Percentiles rank a stretch among this genome's conserved stretches.
phyloP scores from a whole-genome alignment of 345 rosid genomes.

The Eucalyptus cloeziana region DNA sequence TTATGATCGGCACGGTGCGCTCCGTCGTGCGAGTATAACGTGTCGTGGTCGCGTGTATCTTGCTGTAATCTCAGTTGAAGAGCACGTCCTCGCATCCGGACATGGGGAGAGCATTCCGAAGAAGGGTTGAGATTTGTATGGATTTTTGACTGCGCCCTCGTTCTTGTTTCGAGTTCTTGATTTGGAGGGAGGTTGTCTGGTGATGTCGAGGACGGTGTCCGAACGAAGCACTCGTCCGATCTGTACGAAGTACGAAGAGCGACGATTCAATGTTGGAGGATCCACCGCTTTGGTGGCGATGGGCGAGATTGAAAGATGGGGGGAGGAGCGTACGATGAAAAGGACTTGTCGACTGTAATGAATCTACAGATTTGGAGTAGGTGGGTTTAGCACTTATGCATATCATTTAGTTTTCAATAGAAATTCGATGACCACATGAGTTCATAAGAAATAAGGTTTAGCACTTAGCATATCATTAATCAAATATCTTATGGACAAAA shows the following conservation, averaged over 20 bases:
- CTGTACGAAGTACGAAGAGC: neutral
- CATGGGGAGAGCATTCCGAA: neutral
- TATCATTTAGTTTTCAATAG: neutral
- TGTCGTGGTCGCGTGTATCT: rapidly evolving
- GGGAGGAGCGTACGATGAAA: neutral
- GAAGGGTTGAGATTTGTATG: neutral
- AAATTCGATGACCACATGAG: neutral
- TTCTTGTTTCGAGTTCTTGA: neutral
- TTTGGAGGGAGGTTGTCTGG: neutral
- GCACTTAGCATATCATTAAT: neutral
- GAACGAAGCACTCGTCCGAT: neutral
- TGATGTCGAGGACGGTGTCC: neutral
- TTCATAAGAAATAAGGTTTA: neutral
- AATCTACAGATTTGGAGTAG: neutral
- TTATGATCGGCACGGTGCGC: neutral
- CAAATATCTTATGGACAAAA: neutral
- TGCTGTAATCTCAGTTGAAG: neutral
- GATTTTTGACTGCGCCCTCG: neutral
- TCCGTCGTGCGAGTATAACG: neutral
- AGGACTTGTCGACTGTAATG: neutral
- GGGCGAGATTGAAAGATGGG: neutral
- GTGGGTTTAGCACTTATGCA: neutral
- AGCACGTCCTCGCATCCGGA: neutral
- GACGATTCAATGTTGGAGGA: neutral
- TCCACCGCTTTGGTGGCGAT: neutral